These are phyloP conservation scores for Elsinoe necatrix DNA, from an alignment of 2,329 filamentous ascomycete genomes.

Conservation along the genomic window DNA sequence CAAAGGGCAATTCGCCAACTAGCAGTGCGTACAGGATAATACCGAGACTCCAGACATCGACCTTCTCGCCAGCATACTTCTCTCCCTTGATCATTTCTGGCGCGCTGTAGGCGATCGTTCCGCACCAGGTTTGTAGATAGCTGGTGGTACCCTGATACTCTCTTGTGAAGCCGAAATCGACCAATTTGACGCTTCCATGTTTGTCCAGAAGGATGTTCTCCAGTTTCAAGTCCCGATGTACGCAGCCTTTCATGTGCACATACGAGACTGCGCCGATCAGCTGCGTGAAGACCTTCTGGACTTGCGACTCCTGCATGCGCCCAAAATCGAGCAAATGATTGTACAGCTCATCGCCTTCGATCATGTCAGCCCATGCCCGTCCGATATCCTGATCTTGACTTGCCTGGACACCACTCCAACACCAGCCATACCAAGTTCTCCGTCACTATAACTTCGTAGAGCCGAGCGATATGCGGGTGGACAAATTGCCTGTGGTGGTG, in stretches of 20 bases:
- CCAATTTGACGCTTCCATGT: slow-evolving; percentile 92
- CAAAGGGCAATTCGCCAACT: slow-evolving; percentile 82
- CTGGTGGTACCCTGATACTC: slow-evolving; percentile 95
- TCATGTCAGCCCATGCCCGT: slow-evolving; percentile 24
- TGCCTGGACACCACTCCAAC: slow-evolving; percentile 90
- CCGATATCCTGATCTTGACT: slow-evolving; percentile 18
- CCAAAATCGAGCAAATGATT: slow-evolving; percentile 88
- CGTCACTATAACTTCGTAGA: slow-evolving; percentile 98
- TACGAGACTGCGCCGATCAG: slow-evolving; percentile 91
- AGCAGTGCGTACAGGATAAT: slow-evolving; percentile 77
- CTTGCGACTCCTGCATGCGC: slow-evolving; percentile 72
- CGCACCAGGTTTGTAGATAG: slow-evolving; percentile 94
- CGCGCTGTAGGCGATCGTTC: slow-evolving; percentile 93
- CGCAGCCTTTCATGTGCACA: slow-evolving; percentile 89
- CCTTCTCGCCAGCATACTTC: slow-evolving; percentile 95
- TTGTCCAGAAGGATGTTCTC: slow-evolving; percentile 96
- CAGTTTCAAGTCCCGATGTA: slow-evolving; percentile 92
- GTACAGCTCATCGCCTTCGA: slow-evolving; percentile 83
- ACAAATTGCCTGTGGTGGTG: slow-evolving; percentile 97
- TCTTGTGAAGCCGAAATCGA: slow-evolving; percentile 95
- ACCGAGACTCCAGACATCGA: slow-evolving; percentile 89
- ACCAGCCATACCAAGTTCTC: slow-evolving; percentile 93
- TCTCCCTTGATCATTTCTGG: slow-evolving; percentile 98
- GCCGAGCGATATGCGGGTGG: slow-evolving; percentile 89
- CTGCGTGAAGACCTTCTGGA: slow-evolving; percentile 92